phyloP scores from a whole-genome alignment of 345 rosid genomes.

The Citrus reticulata region DNA sequence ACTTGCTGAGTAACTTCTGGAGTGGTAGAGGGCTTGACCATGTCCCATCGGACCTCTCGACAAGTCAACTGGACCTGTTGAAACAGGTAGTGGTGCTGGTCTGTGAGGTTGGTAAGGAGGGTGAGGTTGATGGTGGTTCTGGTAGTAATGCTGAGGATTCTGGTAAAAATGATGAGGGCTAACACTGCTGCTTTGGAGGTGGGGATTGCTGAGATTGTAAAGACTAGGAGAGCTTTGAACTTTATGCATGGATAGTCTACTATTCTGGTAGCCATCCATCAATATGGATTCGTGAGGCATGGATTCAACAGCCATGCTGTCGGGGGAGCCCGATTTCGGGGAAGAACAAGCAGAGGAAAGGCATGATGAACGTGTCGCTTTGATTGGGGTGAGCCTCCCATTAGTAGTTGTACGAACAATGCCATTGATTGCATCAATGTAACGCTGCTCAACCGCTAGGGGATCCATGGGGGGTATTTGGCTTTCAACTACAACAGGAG shows the following conservation, averaged over 20 bases:
- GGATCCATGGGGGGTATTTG: conserved; percentile 34
- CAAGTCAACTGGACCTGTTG: conserved; percentile 17
- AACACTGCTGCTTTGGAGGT: conserved; percentile 6
- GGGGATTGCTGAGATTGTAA: conserved; percentile 25
- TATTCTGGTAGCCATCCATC: conserved; percentile 18
- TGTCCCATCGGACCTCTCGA: conserved; percentile 18
- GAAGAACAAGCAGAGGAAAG: conserved; percentile 59
- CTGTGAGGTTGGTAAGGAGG: conserved; percentile 23
- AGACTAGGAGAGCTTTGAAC: conserved; percentile 80
- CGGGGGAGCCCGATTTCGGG: conserved; percentile 57
- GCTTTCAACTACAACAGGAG: conserved; percentile 33
- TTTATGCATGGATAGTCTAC: conserved; percentile 43
- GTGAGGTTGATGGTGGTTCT: conserved; percentile 25
- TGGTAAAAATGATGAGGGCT: conserved; percentile 23
- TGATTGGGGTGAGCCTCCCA: conserved; percentile 30
- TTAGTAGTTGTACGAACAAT: conserved; percentile 21
- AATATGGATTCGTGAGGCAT: conserved; percentile 20
- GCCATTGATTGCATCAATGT: conserved; percentile 82
- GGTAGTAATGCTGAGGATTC: conserved; percentile 32
- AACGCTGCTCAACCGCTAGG: conserved; percentile 56
- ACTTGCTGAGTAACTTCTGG: conserved; percentile 16
- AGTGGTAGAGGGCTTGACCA: conserved; percentile 14
- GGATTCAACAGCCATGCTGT: conserved; percentile 27
- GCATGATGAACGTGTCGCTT: conserved; percentile 32
- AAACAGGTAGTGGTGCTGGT: not conserved